These are phyloP conservation scores for Lathyrus aphaca DNA, from an alignment of 306 rosid species.

Conservation along the genomic window DNA sequence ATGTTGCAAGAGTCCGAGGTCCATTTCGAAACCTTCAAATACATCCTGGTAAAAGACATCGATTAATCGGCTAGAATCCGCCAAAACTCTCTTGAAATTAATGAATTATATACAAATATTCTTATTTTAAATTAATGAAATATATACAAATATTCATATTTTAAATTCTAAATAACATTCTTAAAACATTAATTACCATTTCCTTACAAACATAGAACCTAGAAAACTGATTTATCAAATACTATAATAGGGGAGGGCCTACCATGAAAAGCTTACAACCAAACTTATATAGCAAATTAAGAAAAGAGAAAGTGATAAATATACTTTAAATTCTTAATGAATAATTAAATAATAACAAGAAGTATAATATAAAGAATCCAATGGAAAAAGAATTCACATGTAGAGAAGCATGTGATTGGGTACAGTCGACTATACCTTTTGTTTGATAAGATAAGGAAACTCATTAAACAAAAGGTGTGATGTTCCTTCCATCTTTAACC, in stretches of 20 bases:
- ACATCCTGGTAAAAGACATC: too few species aligned
- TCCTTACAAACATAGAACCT: too few species aligned
- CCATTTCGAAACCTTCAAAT: too few species aligned
- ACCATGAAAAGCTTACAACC: not conserved
- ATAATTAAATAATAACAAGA: not conserved
- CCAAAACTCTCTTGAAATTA: too few species aligned
- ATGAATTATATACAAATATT: too few species aligned
- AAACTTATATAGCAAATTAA: not conserved
- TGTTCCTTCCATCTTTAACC: conserved; percentile 60
- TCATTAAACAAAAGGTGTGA: conserved; percentile 45
- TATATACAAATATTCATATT: too few species aligned
- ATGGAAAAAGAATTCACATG: conserved; percentile 54
- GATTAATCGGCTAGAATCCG: too few species aligned
- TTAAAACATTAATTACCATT: too few species aligned
- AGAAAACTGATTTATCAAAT: too few species aligned
- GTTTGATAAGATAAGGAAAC: conserved; percentile 50
- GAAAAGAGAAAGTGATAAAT: not conserved
- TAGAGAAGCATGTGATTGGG: conserved; percentile 70
- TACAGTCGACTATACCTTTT: conserved; percentile 60
- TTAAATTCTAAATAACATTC: too few species aligned
- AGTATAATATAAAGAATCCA: conserved; percentile 23
- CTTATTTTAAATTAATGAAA: too few species aligned
- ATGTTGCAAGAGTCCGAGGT: too few species aligned
- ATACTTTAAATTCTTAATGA: not conserved
- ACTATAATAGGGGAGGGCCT: not conserved